Evolutionary conservation across 805 yeast genomes (phyloP).

Genomic region (Yarrowia osloensis): DNA sequence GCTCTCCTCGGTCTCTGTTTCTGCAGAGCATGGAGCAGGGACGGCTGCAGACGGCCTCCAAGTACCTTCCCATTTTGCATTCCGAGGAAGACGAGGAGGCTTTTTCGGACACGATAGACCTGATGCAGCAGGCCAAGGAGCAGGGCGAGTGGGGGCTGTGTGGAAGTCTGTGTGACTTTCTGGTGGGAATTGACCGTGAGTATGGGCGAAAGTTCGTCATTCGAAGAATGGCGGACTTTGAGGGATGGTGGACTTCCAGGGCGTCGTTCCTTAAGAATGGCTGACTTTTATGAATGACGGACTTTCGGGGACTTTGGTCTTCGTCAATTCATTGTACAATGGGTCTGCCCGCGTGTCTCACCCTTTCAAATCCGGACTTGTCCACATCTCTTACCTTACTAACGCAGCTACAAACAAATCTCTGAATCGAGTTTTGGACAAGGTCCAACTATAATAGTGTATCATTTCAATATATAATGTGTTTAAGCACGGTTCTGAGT

Average conservation of each 20-base stretch:
- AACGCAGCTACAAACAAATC: slow-evolving; percentile 18
- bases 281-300: no score
- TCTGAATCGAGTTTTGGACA: slow-evolving; percentile 21
- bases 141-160: slow-evolving; percentile 43
- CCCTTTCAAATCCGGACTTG: no score
- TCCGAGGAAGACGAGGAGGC: slow-evolving; percentile 39
- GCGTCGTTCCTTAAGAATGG: no score
- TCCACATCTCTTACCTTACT: no score
- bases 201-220: neutral
- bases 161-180: slow-evolving; percentile 45
- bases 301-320: no score
- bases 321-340: no score
- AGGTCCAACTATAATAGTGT: slow-evolving; percentile 29
- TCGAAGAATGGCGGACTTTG: no score
- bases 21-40: slow-evolving; percentile 42
- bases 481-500: slow-evolving; percentile 19
- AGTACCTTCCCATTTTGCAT: slow-evolving; percentile 46
- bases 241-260: no score
- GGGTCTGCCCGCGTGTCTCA: no score
- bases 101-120: slow-evolving; percentile 38
- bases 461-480: slow-evolving; percentile 23
- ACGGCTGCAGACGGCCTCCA: slow-evolving; percentile 47
- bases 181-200: slow-evolving; percentile 44
- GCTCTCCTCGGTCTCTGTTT: slow-evolving; percentile 44
- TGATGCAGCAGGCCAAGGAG: slow-evolving; percentile 43